phyloP scores from a whole-genome alignment of 257 asterid genomes.

The Primulina huaijiensis region DNA sequence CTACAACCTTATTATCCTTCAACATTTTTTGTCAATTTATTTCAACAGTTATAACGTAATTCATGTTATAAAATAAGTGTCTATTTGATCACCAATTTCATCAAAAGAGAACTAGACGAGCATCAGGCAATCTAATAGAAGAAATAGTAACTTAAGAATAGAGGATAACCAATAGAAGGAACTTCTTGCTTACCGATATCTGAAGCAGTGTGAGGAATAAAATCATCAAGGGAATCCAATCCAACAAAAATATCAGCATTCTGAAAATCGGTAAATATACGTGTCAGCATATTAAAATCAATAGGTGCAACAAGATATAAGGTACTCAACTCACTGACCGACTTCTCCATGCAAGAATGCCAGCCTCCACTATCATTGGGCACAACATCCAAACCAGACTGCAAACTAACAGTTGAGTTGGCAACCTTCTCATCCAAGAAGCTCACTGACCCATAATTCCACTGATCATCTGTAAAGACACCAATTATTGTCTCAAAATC shows the following conservation, averaged over 20 bases:
- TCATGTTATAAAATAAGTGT: slow-evolving; percentile 8
- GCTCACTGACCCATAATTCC: slow-evolving; percentile 21
- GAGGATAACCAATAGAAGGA: slow-evolving; percentile 14
- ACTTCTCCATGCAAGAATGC: slow-evolving; percentile 37
- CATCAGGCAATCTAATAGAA: neutral
- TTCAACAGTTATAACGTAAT: slow-evolving; percentile 5
- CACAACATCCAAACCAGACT: slow-evolving; percentile 31
- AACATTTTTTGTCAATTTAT: no score
- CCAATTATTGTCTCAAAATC: slow-evolving; percentile 4
- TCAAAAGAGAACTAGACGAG: slow-evolving; percentile 7
- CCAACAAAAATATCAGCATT: slow-evolving; percentile 42
- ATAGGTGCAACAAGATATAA: slow-evolving; percentile 14
- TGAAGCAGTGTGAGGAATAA: slow-evolving; percentile 34
- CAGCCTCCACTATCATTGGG: slow-evolving; percentile 32
- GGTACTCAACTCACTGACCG: slow-evolving; percentile 49
- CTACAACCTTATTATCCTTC: no score
- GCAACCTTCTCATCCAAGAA: slow-evolving; percentile 20
- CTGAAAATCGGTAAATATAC: slow-evolving; percentile 32
- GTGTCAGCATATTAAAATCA: slow-evolving; percentile 26
- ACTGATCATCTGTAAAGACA: slow-evolving; percentile 16
- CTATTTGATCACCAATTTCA: slow-evolving; percentile 16
- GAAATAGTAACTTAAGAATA: slow-evolving; percentile 9
- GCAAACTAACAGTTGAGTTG: slow-evolving; percentile 20
- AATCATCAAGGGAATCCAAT: slow-evolving; percentile 43
- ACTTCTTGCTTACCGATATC: slow-evolving; percentile 33